Conservation (phyloP, 2,329 filamentous ascomycete genomes). For the Scytalidium lignicola region DNA sequence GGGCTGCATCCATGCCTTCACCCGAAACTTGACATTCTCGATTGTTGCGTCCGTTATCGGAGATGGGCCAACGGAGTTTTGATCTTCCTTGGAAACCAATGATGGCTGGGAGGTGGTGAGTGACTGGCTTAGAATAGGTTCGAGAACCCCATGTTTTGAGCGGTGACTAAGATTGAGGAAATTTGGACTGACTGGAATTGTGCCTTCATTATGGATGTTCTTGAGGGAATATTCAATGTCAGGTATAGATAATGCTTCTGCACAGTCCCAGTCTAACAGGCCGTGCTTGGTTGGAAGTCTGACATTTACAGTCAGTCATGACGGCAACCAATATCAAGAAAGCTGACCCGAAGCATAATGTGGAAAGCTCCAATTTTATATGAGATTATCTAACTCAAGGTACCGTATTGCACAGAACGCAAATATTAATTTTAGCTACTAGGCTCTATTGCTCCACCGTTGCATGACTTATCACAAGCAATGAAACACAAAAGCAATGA, state of each 20-base stretch:
- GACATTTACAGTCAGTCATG: neutral
- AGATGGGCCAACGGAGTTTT: conserved; percentile 53
- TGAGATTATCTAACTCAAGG: too few species aligned
- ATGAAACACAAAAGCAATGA: too few species aligned
- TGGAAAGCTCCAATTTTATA: too few species aligned
- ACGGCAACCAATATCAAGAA: too few species aligned
- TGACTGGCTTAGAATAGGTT: conserved; percentile 23
- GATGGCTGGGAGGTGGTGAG: conserved; percentile 35
- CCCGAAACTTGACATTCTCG: conserved; percentile 39
- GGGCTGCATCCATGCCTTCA: conserved; percentile 41
- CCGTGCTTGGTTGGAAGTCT: conserved; percentile 53
- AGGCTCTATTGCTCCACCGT: too few species aligned
- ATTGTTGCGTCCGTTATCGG: conserved; percentile 47
- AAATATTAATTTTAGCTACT: too few species aligned
- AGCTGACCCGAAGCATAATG: too few species aligned
- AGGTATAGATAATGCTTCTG: conserved; percentile 68
- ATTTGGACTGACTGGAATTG: conserved; percentile 50
- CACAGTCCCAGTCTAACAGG: conserved; percentile 88
- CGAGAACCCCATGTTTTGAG: conserved; percentile 21
- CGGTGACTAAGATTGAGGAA: conserved; percentile 17
- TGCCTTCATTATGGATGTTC: conserved; percentile 66
- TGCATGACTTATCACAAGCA: too few species aligned
- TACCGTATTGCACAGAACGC: too few species aligned
- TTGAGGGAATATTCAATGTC: conserved; percentile 61
- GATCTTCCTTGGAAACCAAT: conserved; percentile 54